Evolutionary conservation across 345 rosid species (phyloP), one percentile per base, ranked within the genome.

Genomic region (Eucalyptus regnans): DNA sequence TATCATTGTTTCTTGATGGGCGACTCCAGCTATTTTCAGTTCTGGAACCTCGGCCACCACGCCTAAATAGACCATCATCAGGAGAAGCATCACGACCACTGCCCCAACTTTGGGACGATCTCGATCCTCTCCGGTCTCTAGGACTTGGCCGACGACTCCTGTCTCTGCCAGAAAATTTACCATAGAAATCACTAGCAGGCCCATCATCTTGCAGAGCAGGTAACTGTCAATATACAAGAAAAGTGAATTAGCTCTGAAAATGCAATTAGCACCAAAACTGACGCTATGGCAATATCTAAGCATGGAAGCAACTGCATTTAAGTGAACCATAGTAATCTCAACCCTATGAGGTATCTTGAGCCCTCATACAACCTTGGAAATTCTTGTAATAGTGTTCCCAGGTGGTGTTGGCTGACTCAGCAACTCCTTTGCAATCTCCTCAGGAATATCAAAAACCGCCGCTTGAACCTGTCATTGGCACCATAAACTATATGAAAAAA

Each of bases 141-240:
- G 89, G 68, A 90, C 93, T 91, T 23, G 95, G 96, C 83, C 97
- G 94, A 50, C 97, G 88, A 90, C 91, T 84, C 76, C 96, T 89
- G 86, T 96, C 99, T 94, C 97, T 92, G 89, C 92, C 89, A 86
- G 97, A 95, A 92, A 96, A 98, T 93, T 93, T 93, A 15, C 99
- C 99, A 87, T 96, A 96, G 92, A 89, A 93, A 91, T 96, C 99
- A 89, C 94, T 91, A 16, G 97, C 80, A 10, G 98, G 99, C 48
- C 98, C 98, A 90, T 96, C 98, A 90, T 98, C 99, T 94, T 98
- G 98, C 91, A 97, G 92, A 29, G 97, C 93, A 85, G 98, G 99
- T 89, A 97, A 92, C 99, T 97, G 95, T 91, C 87, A 66, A 48
- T 71, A 46, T 56, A 68, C 23, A 85, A 52, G 52, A 68, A 46